Base-by-base conservation (phyloP, 768 basidiomycete genomes). In the Coprinopsis sp. region DNA sequence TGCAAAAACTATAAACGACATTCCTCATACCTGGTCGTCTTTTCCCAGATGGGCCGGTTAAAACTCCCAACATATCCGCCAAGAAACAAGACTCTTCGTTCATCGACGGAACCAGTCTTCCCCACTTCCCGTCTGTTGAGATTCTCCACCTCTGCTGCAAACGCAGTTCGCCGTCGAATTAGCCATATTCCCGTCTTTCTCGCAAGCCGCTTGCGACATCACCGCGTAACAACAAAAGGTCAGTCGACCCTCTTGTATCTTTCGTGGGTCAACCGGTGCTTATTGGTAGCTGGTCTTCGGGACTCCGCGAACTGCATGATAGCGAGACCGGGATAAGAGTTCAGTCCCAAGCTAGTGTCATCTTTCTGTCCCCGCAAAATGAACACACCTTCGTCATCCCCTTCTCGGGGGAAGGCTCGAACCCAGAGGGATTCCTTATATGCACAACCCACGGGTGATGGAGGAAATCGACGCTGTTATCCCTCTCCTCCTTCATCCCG, bases 121-220 rank as follows among this genome's bases (percentile, higher is more conserved):
- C n/a, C n/a, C n/a, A n/a, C n/a, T n/a, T n/a, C n/a, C n/a, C n/a
- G n/a, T n/a, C n/a, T n/a, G n/a, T n/a, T n/a, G n/a, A n/a, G n/a
- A n/a, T n/a, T n/a, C n/a, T n/a, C n/a, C n/a, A n/a, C n/a, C n/a
- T n/a, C n/a, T n/a, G n/a, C n/a, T n/a, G n/a, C n/a, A n/a, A n/a
- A n/a, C n/a, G n/a, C n/a, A n/a, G n/a, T n/a, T n/a, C n/a, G n/a
- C n/a, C n/a, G n/a, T n/a, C n/a, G n/a, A n/a, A n/a, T n/a, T n/a
- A n/a, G n/a, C n/a, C n/a, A n/a, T n/a, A n/a, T n/a, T n/a, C n/a
- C n/a, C n/a, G n/a, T n/a, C n/a, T n/a, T n/a, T n/a, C n/a, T n/a
- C n/a, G n/a, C n/a, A n/a, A n/a, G n/a, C n/a, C n/a, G n/a, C n/a
- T 51, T 52, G 33, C 53, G 56, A 42, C 51, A 56, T 55, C 51